Evolutionary conservation across 2,329 filamentous ascomycete genomes (phyloP), one percentile per base, ranked within the genome.

Genomic region (Ascochyta viciae-villosae): DNA sequence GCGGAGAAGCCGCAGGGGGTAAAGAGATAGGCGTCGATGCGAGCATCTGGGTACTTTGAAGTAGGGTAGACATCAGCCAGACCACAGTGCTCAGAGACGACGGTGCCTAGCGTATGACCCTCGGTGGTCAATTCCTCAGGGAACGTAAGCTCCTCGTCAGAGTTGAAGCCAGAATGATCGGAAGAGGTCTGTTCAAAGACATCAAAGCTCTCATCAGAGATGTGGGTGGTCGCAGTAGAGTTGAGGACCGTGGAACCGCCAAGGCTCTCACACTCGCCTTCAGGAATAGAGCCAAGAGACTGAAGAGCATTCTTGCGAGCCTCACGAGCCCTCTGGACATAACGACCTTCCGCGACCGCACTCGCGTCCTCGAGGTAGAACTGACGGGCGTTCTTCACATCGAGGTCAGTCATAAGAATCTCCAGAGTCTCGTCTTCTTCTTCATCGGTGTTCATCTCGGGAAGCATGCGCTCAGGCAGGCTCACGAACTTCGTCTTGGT

Each of bases 1-100:
- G 95, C 95, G 6, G 93, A 97, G 78, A 96, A 99, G 55, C 95
- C 95, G 72, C 95, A 99, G 0, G 95, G 95, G 0, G 90, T 92
- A 81, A 99, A 99, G 50, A 97, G 85, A 76, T 98, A 99, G 22
- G 95, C 92, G 67, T 99, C 95, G 64, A 99, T 91, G 56, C 91
- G 90, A 22, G 95, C 90, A 66, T 97, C 94, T 0, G 95, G 93
- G 73, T 96, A 98, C 76, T 89, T 89, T 56, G 87, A 87, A 40
- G 86, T 87, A 5, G 95, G 90, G 70, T 98, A 99, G 58, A 99
- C 88, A 60, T 92, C 89, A 16, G 92, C 89, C 43, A 99, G 85
- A 46, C 95, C 95, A 76, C 92, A 98, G 58, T 84, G 84, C 67
- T 98, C 91, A 15, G 94, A 95, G 42, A 99, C 92, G 38, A 97